Conservation (phyloP, 306 rosid species). For the Lotus japonicus region DNA sequence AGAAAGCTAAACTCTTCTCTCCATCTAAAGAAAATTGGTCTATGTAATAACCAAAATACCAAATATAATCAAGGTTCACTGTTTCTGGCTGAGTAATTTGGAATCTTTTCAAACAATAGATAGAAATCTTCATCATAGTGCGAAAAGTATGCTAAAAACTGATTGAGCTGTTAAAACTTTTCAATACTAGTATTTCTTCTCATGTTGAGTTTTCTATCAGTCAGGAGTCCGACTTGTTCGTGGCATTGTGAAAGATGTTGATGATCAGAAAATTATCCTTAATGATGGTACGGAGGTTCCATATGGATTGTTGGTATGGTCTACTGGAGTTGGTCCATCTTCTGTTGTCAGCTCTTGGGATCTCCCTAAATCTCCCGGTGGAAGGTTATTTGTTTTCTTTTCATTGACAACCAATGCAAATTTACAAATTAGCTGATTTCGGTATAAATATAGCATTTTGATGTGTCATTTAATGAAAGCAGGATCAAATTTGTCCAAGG, state of each 20-base stretch:
- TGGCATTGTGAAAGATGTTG: slow-evolving; percentile 84
- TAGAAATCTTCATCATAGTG: not conserved
- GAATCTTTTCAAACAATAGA: not conserved
- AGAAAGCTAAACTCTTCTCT: not conserved
- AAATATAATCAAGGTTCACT: not conserved
- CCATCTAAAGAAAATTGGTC: not conserved
- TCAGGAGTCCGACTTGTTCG: slow-evolving; percentile 94
- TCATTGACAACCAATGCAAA: not conserved
- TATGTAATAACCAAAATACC: not conserved
- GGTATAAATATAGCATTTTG: not conserved
- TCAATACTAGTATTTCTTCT: slow-evolving; percentile 2
- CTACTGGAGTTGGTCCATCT: slow-evolving; percentile 98
- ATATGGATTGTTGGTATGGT: slow-evolving; percentile 91
- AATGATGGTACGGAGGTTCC: slow-evolving; percentile 94
- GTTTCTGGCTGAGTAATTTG: not conserved
- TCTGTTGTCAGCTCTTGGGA: slow-evolving; percentile 47
- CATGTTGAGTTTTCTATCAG: slow-evolving; percentile 46
- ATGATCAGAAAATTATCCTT: slow-evolving; percentile 63
- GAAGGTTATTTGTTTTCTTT: slow-evolving; percentile 51
- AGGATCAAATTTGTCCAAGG: not conserved
- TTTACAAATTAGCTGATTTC: slow-evolving; percentile 6
- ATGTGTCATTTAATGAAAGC: not conserved
- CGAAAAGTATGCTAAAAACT: not conserved
- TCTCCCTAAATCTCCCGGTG: slow-evolving; percentile 91
- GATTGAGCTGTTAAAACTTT: not conserved